These are phyloP conservation scores for Ophiostoma himal-ulmi DNA, from an alignment of 2,329 filamentous ascomycete genomes.

Conservation along the genomic window DNA sequence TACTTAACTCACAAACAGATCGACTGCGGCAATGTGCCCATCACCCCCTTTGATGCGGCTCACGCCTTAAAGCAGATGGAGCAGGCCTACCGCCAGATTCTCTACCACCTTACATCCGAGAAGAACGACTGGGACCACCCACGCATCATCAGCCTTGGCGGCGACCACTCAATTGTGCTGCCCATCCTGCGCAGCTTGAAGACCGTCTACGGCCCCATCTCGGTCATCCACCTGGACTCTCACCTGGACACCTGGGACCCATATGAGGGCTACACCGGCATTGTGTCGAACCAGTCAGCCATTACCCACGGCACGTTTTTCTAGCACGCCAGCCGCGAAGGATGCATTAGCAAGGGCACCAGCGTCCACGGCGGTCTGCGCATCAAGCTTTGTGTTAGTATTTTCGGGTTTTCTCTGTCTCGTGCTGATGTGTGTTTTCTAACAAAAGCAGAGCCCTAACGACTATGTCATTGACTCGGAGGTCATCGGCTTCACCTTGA, in stretches of 20 bases:
- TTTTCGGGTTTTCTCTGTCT: neutral
- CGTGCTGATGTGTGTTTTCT: neutral
- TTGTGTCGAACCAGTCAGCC: constrained; percentile 65
- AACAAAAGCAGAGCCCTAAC: constrained; percentile 16
- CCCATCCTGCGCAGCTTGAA: constrained; percentile 30
- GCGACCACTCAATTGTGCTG: constrained; percentile 32
- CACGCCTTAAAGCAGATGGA: constrained; percentile 29
- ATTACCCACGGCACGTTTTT: constrained; percentile 89
- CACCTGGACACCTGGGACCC: constrained; percentile 29
- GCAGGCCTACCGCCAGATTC: constrained; percentile 23
- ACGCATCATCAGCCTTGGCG: constrained; percentile 27
- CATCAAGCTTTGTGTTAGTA: neutral
- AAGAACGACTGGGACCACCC: constrained; percentile 22
- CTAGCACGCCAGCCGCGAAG: constrained; percentile 73
- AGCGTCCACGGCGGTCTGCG: constrained; percentile 35
- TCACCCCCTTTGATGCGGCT: constrained; percentile 27
- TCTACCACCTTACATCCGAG: constrained; percentile 21
- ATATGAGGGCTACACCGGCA: constrained; percentile 69
- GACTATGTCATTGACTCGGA: constrained; percentile 68
- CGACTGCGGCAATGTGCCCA: constrained; percentile 28
- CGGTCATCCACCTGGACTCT: constrained; percentile 33
- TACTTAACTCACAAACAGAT: constrained; percentile 13
- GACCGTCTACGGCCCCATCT: constrained; percentile 30
- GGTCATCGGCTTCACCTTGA: constrained; percentile 74
- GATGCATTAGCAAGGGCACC: constrained; percentile 71